A percentile compares a stretch with the other conserved stretches of the same genome.
These are phyloP conservation scores for Blumeriella jaapii DNA, from an alignment of 2,329 filamentous ascomycete genomes.

Conservation along the genomic window DNA sequence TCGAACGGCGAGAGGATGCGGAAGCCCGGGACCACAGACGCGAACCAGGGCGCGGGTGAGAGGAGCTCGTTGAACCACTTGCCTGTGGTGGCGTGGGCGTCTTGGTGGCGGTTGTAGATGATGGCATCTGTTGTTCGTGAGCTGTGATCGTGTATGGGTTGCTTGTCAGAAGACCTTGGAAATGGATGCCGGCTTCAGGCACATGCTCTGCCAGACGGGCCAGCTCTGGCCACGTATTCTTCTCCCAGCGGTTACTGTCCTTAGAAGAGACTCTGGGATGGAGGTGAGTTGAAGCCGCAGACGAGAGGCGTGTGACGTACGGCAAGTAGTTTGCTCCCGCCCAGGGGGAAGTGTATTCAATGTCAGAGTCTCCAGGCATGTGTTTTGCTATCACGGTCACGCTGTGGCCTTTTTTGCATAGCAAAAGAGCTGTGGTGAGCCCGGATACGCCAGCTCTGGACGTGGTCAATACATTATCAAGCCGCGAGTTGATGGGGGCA, in stretches of 20 bases:
- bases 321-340: constrained; percentile 73
- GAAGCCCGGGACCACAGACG: constrained; percentile 60
- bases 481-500: constrained; percentile 1
- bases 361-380: constrained; percentile 88
- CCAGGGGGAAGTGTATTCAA: constrained; percentile 85
- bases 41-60: constrained; percentile 61
- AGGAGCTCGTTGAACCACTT: constrained; percentile 53
- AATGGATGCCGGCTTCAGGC: constrained; percentile 71
- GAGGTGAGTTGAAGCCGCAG: neutral
- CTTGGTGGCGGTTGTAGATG: constrained; percentile 35
- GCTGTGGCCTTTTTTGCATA: constrained; percentile 44
- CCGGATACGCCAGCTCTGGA: constrained; percentile 54
- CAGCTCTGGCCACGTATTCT: constrained; percentile 52
- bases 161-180: constrained; percentile 42
- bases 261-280: constrained; percentile 14
- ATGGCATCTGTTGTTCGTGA: constrained; percentile 31
- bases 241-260: constrained; percentile 42
- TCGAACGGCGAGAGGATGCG: constrained; percentile 45
- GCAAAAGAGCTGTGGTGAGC: constrained; percentile 50
- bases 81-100: constrained; percentile 13
- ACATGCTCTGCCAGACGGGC: constrained; percentile 48
- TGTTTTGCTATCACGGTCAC: constrained; percentile 73
- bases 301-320: constrained; percentile 34
- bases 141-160: neutral
- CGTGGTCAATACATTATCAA: neutral